phyloP scores from a whole-genome alignment of 257 asterid species.

The Solanum peruvianum region DNA sequence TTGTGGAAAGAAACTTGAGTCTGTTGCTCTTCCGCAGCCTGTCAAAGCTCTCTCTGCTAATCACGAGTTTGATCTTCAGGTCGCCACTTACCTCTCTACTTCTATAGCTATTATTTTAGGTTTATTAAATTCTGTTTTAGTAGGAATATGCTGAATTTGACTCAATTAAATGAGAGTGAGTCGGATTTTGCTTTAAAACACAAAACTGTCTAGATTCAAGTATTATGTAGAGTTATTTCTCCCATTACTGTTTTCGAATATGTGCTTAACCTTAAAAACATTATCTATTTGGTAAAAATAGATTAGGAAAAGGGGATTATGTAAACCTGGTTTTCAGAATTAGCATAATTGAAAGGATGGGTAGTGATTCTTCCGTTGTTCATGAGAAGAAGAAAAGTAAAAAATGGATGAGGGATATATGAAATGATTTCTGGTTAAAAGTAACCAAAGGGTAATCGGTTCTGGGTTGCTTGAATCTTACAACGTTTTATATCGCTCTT shows the following conservation, averaged over 20 bases:
- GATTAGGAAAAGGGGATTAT: background rate
- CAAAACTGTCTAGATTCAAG: background rate
- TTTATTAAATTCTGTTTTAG: background rate
- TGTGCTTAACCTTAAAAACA: background rate
- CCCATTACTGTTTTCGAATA: background rate
- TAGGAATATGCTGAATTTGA: background rate
- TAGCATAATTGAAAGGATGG: background rate
- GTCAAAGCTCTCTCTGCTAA: conserved; percentile 49
- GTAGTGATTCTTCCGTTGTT: background rate
- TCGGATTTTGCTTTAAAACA: background rate
- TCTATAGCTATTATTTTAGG: background rate
- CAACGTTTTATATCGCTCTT: background rate
- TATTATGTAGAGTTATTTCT: background rate
- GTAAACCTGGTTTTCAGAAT: background rate
- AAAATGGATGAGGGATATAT: background rate
- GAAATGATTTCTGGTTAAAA: background rate
- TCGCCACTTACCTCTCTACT: background rate
- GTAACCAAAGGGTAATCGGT: background rate
- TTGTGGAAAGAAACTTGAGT: conserved; percentile 58
- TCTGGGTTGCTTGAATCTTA: background rate
- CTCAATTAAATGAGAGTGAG: background rate
- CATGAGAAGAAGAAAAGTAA: background rate
- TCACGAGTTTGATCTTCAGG: conserved; percentile 88
- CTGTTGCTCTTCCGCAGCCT: conserved; percentile 33
- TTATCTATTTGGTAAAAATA: background rate